Evolutionary conservation across 306 rosid genomes (phyloP).

Genomic region (Vigna angularis): DNA sequence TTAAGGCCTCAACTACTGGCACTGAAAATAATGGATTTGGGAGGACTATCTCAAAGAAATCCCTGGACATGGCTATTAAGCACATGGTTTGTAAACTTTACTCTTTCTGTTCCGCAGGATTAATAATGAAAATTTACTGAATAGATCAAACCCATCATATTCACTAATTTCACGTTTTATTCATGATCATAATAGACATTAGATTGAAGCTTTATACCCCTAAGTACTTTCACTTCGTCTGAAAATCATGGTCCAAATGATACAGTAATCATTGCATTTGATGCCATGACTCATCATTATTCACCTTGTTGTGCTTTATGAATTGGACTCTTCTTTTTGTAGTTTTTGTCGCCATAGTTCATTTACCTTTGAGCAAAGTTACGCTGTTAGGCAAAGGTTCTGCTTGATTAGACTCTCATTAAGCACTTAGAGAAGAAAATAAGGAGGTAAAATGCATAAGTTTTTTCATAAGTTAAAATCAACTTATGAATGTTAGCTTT

Average conservation of each 20-base stretch:
- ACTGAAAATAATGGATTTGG: conserved; percentile 88
- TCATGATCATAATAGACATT: conserved; percentile 34
- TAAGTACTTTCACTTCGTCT: conserved; percentile 5
- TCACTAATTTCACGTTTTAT: conserved; percentile 24
- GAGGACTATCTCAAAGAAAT: conserved; percentile 90
- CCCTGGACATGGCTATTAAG: conserved; percentile 95
- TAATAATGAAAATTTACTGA: conserved; percentile 11
- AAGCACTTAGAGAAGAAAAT: background rate
- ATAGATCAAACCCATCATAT: conserved; percentile 2
- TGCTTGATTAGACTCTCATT: background rate
- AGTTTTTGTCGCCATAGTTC: background rate
- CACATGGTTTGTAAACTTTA: conserved; percentile 76
- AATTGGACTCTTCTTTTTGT: background rate
- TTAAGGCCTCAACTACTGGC: conserved; percentile 67
- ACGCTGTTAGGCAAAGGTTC: conserved; percentile 18
- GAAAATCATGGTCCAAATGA: conserved; percentile 32
- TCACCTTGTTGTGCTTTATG: conserved; percentile 12
- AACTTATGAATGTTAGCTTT: background rate
- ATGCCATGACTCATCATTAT: conserved; percentile 29
- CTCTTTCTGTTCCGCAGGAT: conserved; percentile 16
- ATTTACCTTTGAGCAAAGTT: background rate
- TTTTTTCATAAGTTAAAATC: background rate
- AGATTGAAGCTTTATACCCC: background rate
- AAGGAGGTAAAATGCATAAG: background rate
- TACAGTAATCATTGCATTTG: conserved; percentile 13